Evolutionary conservation across 192 early-diverging fungal genomes (phyloP), one percentile per base, ranked within the genome.

Genomic region (Gigaspora rosea): DNA sequence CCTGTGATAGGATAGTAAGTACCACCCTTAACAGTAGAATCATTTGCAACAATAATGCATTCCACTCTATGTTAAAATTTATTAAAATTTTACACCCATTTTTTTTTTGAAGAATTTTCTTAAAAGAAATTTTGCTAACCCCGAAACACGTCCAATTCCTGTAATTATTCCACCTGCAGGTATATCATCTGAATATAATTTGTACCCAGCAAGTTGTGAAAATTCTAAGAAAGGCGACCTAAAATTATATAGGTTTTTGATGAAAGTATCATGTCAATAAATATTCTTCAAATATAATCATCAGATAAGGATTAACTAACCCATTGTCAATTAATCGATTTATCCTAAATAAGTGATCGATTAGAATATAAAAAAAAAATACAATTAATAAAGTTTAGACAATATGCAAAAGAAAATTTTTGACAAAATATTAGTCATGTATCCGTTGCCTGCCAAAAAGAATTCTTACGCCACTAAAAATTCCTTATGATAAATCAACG

Each of bases 11-110:
- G 97, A 78, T 95, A 98, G 85, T 98, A 98, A 57, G 95, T 93
- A 71, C 97, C 97, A 79, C 97, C 97, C 86, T 98, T 98, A 70
- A 98, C 97, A 1, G 97, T 98, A 3, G 95, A 92, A 82, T 98
- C 96, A 84, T 98, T 98, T 18, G 97, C 96, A 27, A 98, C 94
- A 67, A 98, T 91, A 89, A 98, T 92, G 85, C 97, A 97, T 83
- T 97, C 94, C 32, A 94, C 87, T 22, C 91, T 92, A 77, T 11
- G 67, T 56, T 20, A 78, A 27, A 72, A 71, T 46, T 46, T 27
- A 51, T 48, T 22, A 71, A 78, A 63, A 58, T 3, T 77, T 79
- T 58, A 62, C n/a, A 51, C 47, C 49, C 8, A 56, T 36, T 27
- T 46, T 62, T n/a, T 32, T 46, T 46, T 9, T 18, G 20, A 27